Percentiles rank a stretch among this genome's conserved stretches.
Conservation (phyloP, 2,329 filamentous ascomycete species). For the Microthyrium microscopicum region DNA sequence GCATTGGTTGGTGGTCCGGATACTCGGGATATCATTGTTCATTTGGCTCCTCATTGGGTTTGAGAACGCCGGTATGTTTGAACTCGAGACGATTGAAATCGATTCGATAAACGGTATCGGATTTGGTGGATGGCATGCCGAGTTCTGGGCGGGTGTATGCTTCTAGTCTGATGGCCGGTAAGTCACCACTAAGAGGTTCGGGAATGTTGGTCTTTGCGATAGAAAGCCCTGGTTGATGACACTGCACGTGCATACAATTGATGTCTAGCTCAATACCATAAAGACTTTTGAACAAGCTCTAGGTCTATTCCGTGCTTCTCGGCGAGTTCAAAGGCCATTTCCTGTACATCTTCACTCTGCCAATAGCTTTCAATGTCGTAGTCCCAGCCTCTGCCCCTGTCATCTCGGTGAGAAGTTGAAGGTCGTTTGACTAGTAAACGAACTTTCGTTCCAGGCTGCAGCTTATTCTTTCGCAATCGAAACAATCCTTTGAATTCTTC, state of each 20-base stretch:
- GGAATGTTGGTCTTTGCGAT: too few relatives aligned
- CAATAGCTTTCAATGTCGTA: neutral
- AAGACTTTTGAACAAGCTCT: neutral
- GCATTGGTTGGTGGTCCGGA: too few relatives aligned
- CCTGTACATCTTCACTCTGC: neutral
- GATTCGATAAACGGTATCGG: too few relatives aligned
- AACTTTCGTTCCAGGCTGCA: neutral
- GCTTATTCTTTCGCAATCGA: neutral
- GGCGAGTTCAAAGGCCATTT: neutral
- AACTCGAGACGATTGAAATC: too few relatives aligned
- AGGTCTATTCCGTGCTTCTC: neutral
- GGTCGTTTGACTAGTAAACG: neutral
- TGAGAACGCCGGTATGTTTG: too few relatives aligned
- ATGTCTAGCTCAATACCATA: conserved; percentile 12
- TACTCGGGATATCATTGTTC: too few relatives aligned
- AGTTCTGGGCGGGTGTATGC: too few relatives aligned
- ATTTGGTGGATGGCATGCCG: too few relatives aligned
- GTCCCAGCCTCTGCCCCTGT: neutral
- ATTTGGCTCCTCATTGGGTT: too few relatives aligned
- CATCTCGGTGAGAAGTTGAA: neutral
- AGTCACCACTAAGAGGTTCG: too few relatives aligned
- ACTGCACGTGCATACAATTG: neutral
- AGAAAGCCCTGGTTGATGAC: too few relatives aligned
- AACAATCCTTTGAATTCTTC: neutral
- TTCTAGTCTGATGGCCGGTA: too few relatives aligned